Evolutionary conservation across 306 rosid genomes (phyloP).

Genomic region (Rubus idaeus): DNA sequence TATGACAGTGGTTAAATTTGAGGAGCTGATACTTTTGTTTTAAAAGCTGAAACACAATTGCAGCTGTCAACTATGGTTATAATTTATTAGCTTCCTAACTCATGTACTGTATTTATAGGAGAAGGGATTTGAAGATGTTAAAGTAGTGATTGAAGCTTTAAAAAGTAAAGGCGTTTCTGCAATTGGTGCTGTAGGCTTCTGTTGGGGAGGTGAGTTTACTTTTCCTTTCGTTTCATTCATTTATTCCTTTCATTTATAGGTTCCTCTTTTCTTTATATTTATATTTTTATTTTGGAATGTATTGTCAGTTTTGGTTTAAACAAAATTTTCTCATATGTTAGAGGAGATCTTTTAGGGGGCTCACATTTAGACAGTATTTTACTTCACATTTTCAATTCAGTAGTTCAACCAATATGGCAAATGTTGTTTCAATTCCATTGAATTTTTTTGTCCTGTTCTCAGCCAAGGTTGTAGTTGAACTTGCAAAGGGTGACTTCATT

Average conservation of each 20-base stretch:
- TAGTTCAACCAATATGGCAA: not conserved
- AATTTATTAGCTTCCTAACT: not conserved
- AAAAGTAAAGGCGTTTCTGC: constrained; percentile 50
- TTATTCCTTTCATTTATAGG: no score
- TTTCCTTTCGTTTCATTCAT: not conserved
- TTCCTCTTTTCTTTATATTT: no score
- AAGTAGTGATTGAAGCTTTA: constrained; percentile 48
- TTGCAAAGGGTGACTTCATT: constrained; percentile 36
- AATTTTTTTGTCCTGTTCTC: constrained; percentile 15
- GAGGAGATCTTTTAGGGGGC: not conserved
- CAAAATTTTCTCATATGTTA: not conserved
- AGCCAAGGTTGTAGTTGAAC: constrained; percentile 44
- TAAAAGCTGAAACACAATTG: not conserved
- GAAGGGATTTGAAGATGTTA: constrained; percentile 49
- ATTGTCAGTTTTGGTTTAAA: not conserved
- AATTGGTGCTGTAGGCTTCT: constrained; percentile 61
- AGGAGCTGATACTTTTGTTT: not conserved
- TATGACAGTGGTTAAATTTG: not conserved
- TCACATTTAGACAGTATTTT: not conserved
- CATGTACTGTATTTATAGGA: constrained; percentile 30
- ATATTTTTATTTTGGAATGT: no score
- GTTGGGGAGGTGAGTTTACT: constrained; percentile 62
- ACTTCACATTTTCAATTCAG: not conserved
- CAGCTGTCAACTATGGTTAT: not conserved
- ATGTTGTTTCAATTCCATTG: not conserved